phyloP scores from a whole-genome alignment of 2,329 filamentous ascomycete genomes.

The Aspergillus sp. region DNA sequence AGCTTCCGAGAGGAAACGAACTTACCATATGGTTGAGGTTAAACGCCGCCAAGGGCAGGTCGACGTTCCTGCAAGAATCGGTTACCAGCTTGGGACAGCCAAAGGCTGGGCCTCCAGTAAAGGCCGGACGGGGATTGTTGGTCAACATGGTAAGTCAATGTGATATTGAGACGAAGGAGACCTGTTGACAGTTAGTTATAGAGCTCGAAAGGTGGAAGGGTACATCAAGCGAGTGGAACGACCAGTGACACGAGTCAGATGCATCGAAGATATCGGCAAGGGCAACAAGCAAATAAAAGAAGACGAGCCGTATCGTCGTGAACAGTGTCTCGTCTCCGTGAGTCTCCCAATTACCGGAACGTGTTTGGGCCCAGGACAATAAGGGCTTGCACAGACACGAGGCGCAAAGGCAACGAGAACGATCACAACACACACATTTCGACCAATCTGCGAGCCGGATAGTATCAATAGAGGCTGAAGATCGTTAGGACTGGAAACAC shows the following conservation, averaged over 20 bases:
- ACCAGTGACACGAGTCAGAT: neutral
- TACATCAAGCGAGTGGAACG: too few species aligned
- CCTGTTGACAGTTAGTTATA: neutral
- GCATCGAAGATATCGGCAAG: neutral
- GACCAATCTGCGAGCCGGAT: too few species aligned
- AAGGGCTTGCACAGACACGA: neutral
- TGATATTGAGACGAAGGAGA: neutral
- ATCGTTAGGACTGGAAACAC: too few species aligned
- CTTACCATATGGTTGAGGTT: slow-evolving; percentile 19
- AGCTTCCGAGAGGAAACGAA: slow-evolving; percentile 2
- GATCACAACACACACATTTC: neutral
- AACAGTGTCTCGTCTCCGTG: neutral
- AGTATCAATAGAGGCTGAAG: too few species aligned
- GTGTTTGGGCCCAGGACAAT: neutral
- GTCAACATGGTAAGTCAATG: neutral
- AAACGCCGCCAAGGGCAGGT: slow-evolving; percentile 18
- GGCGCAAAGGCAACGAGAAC: neutral
- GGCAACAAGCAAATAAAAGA: too few species aligned
- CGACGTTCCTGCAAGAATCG: slow-evolving; percentile 19
- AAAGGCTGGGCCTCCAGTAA: slow-evolving; percentile 15
- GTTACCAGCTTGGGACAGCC: slow-evolving; percentile 13
- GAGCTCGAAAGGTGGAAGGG: too few species aligned
- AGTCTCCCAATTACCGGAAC: neutral
- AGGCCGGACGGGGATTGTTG: neutral
- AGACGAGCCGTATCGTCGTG: neutral